Base-by-base conservation (phyloP, 257 asterid genomes). In the Nicotiana sylvestris region DNA sequence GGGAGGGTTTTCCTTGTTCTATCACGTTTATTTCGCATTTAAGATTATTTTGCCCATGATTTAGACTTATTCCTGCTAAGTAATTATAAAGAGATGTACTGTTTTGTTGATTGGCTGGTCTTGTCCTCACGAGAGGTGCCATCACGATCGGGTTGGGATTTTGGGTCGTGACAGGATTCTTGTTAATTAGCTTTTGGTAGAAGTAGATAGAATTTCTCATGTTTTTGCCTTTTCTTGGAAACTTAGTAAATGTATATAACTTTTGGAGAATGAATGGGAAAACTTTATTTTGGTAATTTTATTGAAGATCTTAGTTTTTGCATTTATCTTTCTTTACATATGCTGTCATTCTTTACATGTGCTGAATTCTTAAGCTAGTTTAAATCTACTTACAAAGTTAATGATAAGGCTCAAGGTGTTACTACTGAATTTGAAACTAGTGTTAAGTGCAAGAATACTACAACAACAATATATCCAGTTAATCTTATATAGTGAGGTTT, bases 221-320 rank as follows among this genome's bases (percentile, higher is more conserved):
- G 58, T 55, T 57, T 51, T 69, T 3, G 21, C 2, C 10, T 77
- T 67, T 64, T 51, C 2, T 49, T 77, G 58, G 16, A 35, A 66
- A 49, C 78, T 56, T 49, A 86, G 91, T 90, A 66, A 87, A 84
- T 90, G 92, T 90, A 89, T 81, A 89, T 90, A 89, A 35, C 82
- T 84, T 86, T 86, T 85, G 85, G 88, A 92, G 89, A 35, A 76
- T 79, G 84, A 76, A 85, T 74, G 80, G 62, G 27, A 74, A 74
- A 74, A 3, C 9, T 49, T 74, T 25, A 49, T 74, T 37, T 27
- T 74, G 8, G 9, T 74, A 15, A 74, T 46, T 72, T 21, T 21
- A 21, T 21, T 21, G 21, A 21, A 21, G 21, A 21, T 21, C 21
- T 21, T 21, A 21, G 21, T 21, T 21, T 21, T 21, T 21, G 21